Percentiles rank a stretch among this genome's conserved stretches.
Evolutionary conservation across 352 stramenopile species (phyloP).

Genomic region (Thalassiosira ordinaria): DNA sequence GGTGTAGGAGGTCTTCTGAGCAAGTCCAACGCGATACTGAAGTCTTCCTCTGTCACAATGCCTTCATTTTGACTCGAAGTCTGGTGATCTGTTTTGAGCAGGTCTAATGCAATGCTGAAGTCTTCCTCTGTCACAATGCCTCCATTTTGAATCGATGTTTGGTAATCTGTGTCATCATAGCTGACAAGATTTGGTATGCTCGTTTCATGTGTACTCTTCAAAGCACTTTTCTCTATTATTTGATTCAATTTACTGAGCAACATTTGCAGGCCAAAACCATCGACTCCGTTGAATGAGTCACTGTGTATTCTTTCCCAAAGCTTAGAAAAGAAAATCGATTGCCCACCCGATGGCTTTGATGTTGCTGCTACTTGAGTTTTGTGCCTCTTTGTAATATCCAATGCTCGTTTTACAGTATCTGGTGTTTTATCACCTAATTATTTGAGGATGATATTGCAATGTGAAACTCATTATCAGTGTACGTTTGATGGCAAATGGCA

Average conservation of each 20-base stretch:
- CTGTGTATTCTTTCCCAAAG: constrained; percentile 50
- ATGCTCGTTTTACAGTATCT: constrained; percentile 27
- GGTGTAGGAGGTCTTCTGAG: constrained; percentile 23
- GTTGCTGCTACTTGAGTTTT: constrained; percentile 27
- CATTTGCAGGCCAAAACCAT: neutral
- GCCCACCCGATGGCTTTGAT: constrained; percentile 6
- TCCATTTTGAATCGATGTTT: neutral
- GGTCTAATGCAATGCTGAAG: no score
- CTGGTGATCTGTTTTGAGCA: no score
- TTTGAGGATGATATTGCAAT: no score
- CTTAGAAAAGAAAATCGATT: constrained; percentile 35
- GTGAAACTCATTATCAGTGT: no score
- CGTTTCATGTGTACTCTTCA: constrained; percentile 17
- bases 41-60: constrained; percentile 31
- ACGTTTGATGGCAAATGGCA: no score
- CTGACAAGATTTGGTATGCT: constrained; percentile 20
- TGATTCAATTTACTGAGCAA: constrained; percentile 12
- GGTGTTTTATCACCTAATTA: no score
- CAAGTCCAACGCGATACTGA: constrained; percentile 32
- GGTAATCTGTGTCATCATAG: constrained; percentile 20
- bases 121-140: neutral
- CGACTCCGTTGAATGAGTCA: constrained; percentile 24
- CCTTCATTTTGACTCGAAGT: neutral
- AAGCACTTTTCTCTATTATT: constrained; percentile 25
- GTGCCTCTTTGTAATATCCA: no score